These are phyloP conservation scores for Boletus patriciae DNA, from an alignment of 768 basidiomycete genomes.

Conservation along the genomic window DNA sequence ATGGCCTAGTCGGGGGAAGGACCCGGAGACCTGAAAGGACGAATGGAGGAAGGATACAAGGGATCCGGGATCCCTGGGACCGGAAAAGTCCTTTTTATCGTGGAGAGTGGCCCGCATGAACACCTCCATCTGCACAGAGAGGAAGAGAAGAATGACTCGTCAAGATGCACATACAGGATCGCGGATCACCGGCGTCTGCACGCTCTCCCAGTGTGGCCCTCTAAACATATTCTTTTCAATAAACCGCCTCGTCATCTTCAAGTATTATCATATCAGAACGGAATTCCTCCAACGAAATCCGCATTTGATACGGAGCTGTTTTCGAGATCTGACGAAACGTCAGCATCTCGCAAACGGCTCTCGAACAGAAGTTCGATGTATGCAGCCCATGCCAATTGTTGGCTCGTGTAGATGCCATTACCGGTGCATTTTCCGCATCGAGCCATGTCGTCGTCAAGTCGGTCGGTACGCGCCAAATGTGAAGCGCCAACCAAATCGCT, in stretches of 20 bases:
- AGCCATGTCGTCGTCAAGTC: conserved; percentile 45
- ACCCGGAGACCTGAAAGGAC: too few relatives aligned
- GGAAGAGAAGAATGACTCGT: neutral
- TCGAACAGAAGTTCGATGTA: conserved; percentile 48
- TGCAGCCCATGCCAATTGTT: conserved; percentile 46
- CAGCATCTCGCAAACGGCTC: conserved; percentile 47
- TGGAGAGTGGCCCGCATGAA: too few relatives aligned
- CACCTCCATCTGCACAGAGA: too few relatives aligned
- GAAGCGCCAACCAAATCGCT: conserved; percentile 54
- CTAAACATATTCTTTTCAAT: conserved; percentile 3
- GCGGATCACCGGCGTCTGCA: conserved; percentile 15
- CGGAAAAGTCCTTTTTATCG: too few relatives aligned
- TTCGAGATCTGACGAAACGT: conserved; percentile 52
- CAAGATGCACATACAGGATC: too few relatives aligned
- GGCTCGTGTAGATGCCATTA: conserved; percentile 13
- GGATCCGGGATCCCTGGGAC: too few relatives aligned
- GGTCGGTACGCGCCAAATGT: conserved; percentile 52
- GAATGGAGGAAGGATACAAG: too few relatives aligned
- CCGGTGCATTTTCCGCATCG: conserved; percentile 26
- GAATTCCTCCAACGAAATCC: conserved; percentile 49
- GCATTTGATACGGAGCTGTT: conserved; percentile 44
- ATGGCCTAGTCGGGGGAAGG: too few relatives aligned
- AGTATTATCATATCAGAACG: conserved; percentile 45
- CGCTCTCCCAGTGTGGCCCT: conserved; percentile 25
- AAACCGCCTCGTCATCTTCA: conserved; percentile 17